These are phyloP conservation scores for Chlorociboria aeruginascens DNA, from an alignment of 495 filamentous ascomycete species.

Conservation along the genomic window DNA sequence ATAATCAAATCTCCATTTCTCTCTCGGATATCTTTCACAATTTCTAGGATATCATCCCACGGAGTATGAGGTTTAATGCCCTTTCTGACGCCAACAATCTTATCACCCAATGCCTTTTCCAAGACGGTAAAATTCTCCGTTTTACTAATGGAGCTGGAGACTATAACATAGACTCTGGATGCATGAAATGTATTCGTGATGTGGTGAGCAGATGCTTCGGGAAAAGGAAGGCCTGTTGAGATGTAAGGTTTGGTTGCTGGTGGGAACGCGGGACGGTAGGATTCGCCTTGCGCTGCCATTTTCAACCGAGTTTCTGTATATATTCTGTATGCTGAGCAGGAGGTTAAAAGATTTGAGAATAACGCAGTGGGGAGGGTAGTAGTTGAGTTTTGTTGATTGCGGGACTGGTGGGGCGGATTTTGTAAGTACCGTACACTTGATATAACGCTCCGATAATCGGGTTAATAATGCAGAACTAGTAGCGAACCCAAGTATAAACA, in stretches of 20 bases:
- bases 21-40: constrained; percentile 35
- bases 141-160: constrained; percentile 44
- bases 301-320: background rate
- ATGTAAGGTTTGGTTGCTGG: constrained; percentile 27
- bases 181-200: constrained; percentile 16
- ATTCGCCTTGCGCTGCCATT: constrained; percentile 19
- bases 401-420: background rate
- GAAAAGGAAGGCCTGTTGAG: constrained; percentile 33
- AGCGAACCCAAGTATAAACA: background rate
- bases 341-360: background rate
- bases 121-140: constrained; percentile 38
- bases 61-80: constrained; percentile 50
- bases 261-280: constrained; percentile 26
- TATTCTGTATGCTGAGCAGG: too few relatives aligned
- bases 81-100: constrained; percentile 38
- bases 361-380: background rate
- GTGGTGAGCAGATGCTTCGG: constrained; percentile 29
- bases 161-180: constrained; percentile 41
- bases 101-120: constrained; percentile 30
- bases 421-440: background rate
- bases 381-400: background rate
- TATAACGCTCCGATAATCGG: too few relatives aligned
- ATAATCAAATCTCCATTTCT: constrained; percentile 42
- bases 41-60: constrained; percentile 46
- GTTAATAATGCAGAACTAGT: background rate